Evolutionary conservation across 371 early-diverging fungal species (phyloP).

Genomic region (Rhizomucor miehei): DNA sequence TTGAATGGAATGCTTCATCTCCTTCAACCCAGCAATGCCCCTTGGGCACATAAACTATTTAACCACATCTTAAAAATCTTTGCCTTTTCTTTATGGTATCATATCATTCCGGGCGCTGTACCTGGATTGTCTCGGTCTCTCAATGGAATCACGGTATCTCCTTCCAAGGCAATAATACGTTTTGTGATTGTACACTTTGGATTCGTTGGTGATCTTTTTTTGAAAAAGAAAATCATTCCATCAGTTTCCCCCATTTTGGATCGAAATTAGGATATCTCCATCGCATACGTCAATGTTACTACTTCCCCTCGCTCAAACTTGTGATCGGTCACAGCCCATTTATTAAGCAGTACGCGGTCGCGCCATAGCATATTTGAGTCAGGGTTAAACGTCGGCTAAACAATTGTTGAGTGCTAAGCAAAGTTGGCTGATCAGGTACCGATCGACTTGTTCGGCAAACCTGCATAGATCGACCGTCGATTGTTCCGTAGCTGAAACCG

Average conservation of each 20-base stretch:
- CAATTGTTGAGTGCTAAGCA: not conserved
- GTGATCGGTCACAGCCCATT: conserved; percentile 52
- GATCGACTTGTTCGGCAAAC: too few relatives aligned
- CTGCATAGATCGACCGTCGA: conserved; percentile 74
- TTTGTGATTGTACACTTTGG: conserved; percentile 75
- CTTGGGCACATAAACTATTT: conserved; percentile 65
- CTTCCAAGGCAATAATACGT: conserved; percentile 82
- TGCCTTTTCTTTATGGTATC: not conserved
- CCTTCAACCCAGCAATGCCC: conserved; percentile 95
- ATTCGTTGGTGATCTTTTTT: conserved; percentile 63
- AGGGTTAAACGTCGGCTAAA: conserved; percentile 86
- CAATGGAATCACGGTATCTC: conserved; percentile 76
- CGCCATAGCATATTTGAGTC: conserved; percentile 67
- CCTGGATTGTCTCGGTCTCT: conserved; percentile 21
- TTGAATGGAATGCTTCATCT: conserved; percentile 83
- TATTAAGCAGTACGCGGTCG: conserved; percentile 80
- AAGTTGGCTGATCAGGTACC: too few relatives aligned
- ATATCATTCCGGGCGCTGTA: not conserved
- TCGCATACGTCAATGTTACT: conserved; percentile 69
- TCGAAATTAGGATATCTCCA: not conserved
- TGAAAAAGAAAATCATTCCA: conserved; percentile 1
- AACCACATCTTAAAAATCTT: not conserved
- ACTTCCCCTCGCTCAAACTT: conserved; percentile 74
- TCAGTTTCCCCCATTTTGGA: not conserved
- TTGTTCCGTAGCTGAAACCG: conserved; percentile 56